Conservation (phyloP, 1,284 basidiomycete species). For the Microbotryomycetes sp. region DNA sequence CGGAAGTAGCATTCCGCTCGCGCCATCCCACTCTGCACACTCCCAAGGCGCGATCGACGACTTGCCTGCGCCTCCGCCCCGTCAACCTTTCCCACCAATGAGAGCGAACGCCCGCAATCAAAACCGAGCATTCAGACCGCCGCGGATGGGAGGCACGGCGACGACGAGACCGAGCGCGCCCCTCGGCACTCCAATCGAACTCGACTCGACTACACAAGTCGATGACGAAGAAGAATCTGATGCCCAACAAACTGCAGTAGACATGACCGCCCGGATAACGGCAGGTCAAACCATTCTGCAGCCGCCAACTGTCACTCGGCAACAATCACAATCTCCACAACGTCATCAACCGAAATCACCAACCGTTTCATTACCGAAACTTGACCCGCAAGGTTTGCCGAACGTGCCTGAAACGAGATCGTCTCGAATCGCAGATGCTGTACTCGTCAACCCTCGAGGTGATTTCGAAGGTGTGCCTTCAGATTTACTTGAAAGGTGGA, state of each 20-base stretch:
- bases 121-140: not conserved
- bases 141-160: not conserved
- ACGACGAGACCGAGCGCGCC: not conserved
- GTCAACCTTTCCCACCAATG: not conserved
- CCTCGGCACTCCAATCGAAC: not conserved
- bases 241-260: not conserved
- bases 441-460: constrained; percentile 17
- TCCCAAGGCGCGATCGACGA: not conserved
- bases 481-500: constrained; percentile 1
- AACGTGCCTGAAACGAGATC: constrained; percentile 18
- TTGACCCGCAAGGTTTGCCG: not conserved
- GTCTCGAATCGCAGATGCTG: constrained; percentile 12
- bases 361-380: not conserved
- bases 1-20: not conserved
- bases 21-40: not conserved
- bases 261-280: not conserved
- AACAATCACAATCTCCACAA: not conserved
- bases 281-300: not conserved
- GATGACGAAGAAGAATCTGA: not conserved
- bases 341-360: not conserved
- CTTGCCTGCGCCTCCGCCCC: not conserved
- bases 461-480: not conserved
- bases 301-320: not conserved
- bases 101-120: not conserved
- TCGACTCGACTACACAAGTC: not conserved